A percentile compares a stretch with the other conserved stretches of the same genome.
Conservation (phyloP, 768 basidiomycete species). For the Mycena venus region DNA sequence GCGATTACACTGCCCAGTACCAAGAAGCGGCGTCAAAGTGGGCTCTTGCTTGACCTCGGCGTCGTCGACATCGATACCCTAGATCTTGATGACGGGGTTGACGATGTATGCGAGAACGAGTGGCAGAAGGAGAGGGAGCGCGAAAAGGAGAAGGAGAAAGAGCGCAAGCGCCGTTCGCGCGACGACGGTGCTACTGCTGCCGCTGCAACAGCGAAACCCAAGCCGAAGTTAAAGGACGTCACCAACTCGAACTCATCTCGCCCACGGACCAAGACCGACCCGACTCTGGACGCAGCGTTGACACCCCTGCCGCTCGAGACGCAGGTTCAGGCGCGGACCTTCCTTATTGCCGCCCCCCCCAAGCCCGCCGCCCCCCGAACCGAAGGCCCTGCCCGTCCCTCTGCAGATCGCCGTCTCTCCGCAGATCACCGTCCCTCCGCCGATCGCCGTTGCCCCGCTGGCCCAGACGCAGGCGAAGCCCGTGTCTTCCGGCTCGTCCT, state of each 20-base stretch:
- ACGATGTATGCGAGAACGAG: constrained; percentile 59
- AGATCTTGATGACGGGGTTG: constrained; percentile 30
- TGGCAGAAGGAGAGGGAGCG: constrained; percentile 60
- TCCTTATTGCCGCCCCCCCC: constrained; percentile 44
- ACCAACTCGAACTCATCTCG: constrained; percentile 65
- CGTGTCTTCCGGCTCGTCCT: constrained; percentile 27
- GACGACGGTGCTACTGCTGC: constrained; percentile 47
- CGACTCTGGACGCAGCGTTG: background rate
- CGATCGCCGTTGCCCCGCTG: background rate
- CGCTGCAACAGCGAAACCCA: constrained; percentile 49
- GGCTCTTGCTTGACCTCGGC: constrained; percentile 63
- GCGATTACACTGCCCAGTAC: background rate
- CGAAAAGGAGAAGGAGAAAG: constrained; percentile 33
- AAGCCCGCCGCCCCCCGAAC: constrained; percentile 36
- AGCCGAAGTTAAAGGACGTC: constrained; percentile 73
- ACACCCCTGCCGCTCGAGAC: background rate
- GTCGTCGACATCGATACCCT: constrained; percentile 39
- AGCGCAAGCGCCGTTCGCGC: constrained; percentile 35
- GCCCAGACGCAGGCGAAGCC: background rate
- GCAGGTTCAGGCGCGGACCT: constrained; percentile 25
- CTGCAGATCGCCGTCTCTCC: background rate
- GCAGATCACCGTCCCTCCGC: background rate
- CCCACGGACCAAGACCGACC: constrained; percentile 22
- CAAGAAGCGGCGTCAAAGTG: constrained; percentile 51
- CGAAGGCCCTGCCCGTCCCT: constrained; percentile 24